Evolutionary conservation across 1,139 yeast species (phyloP).

Genomic region (Yamadazyma songkhlaensis): DNA sequence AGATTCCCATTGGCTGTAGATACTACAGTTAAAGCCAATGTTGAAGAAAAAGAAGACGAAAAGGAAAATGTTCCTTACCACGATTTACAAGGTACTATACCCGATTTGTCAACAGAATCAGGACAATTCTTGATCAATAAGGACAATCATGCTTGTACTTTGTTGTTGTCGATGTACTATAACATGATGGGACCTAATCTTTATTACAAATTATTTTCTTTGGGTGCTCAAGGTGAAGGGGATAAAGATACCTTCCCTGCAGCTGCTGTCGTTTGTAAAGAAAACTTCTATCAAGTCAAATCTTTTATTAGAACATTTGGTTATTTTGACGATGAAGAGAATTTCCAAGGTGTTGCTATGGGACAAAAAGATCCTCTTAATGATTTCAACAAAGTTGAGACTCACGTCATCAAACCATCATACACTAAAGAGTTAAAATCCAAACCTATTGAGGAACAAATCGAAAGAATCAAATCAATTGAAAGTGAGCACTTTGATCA

Average conservation of each 20-base stretch:
- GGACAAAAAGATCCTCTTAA: constrained; percentile 35
- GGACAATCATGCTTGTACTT: constrained; percentile 49
- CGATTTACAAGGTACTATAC: constrained; percentile 55
- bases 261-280: constrained; percentile 49
- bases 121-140: constrained; percentile 60
- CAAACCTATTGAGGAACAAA: constrained; percentile 18
- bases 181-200: constrained; percentile 57
- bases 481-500: constrained; percentile 17
- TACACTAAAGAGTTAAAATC: constrained; percentile 5
- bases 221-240: constrained; percentile 65
- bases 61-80: constrained; percentile 30
- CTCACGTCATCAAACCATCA: constrained; percentile 8
- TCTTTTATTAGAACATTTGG: constrained; percentile 33
- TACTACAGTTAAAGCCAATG: constrained; percentile 6
- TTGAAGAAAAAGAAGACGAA: constrained; percentile 4
- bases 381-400: constrained; percentile 20
- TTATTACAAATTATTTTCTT: constrained; percentile 54
- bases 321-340: constrained; percentile 20
- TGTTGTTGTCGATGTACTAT: constrained; percentile 53
- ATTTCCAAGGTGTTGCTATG: constrained; percentile 40
- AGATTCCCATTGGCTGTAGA: constrained; percentile 20
- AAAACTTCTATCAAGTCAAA: constrained; percentile 51
- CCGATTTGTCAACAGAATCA: constrained; percentile 62
- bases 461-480: constrained; percentile 18
- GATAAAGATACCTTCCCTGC: constrained; percentile 65